A percentile compares a stretch with the other conserved stretches of the same genome.
Conservation (phyloP, 2,329 filamentous ascomycete species). For the Aureobasidium sp. region DNA sequence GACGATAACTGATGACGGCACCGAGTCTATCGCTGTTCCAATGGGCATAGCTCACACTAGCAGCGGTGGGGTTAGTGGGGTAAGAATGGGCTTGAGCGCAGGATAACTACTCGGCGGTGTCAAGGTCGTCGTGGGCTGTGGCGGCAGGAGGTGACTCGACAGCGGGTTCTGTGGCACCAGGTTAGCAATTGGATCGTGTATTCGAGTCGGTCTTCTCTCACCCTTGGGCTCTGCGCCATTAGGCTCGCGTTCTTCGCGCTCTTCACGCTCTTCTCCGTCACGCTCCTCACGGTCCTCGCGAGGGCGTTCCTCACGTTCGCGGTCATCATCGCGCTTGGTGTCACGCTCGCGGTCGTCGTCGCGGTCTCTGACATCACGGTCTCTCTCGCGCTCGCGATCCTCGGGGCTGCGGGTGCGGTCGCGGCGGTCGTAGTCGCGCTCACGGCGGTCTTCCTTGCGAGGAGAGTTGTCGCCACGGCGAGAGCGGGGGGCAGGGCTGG, state of each 20-base stretch:
- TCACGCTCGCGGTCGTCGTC: slow-evolving; percentile 56
- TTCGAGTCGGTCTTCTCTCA: slow-evolving; percentile 31
- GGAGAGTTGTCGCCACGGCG: slow-evolving; percentile 65
- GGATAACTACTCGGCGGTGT: slow-evolving; percentile 68
- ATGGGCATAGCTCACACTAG: background rate
- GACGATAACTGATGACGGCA: background rate
- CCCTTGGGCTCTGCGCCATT: slow-evolving; percentile 90
- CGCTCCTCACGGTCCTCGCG: slow-evolving; percentile 11
- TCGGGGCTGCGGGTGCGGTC: slow-evolving; percentile 60
- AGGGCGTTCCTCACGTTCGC: slow-evolving; percentile 54
- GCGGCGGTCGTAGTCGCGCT: slow-evolving; percentile 60
- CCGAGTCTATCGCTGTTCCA: background rate
- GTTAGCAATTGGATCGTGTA: slow-evolving; percentile 19
- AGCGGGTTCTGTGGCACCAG: slow-evolving; percentile 32
- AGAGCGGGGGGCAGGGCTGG: slow-evolving; percentile 59
- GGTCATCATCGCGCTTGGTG: slow-evolving; percentile 52
- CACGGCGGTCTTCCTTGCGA: slow-evolving; percentile 54
- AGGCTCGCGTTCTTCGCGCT: slow-evolving; percentile 12
- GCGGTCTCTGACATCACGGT: slow-evolving; percentile 38
- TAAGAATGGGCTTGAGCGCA: background rate
- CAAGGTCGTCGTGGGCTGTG: slow-evolving; percentile 84
- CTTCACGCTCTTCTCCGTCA: slow-evolving; percentile 39
- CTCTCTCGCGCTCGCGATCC: slow-evolving; percentile 63
- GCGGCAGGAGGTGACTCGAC: slow-evolving; percentile 62
- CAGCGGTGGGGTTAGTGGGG: background rate